Evolutionary conservation across 495 filamentous ascomycete genomes (phyloP), one percentile per base, ranked within the genome.

Genomic region (Zalerion maritima): DNA sequence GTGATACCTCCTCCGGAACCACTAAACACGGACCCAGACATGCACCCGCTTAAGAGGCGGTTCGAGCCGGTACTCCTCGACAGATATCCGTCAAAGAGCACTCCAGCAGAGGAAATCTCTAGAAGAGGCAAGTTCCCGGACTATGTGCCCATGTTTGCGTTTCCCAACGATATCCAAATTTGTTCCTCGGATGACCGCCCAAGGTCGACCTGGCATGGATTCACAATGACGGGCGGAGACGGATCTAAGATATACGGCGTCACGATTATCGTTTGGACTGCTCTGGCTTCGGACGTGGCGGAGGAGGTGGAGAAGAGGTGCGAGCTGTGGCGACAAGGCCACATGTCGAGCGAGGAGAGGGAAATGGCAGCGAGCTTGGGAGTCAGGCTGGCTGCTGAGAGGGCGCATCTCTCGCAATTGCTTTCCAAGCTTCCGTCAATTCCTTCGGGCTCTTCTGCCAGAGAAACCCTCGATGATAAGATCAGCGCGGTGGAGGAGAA

Each of bases 111-210:
- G 15, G 82, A 92, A 38, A 41, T 72, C 32, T 74, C 79, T 45
- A 69, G 78, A 45, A 74, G 89, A 43, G 85, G 82, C 24, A 73
- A 71, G 29, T 94, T 97, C 48, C 89, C 89, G 3, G 87, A 97
- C 46, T 96, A 94, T 42, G 82, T 97, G 21, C 89, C 89, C 15
- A 96, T 97, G 89, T 97, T 96, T 45, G 85, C 89, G 13, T 97
- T 96, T 44, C 89, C 89, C 16, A 94, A 97, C 51, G 89, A 97
- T 54, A 82, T 97, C 42, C 82, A 83, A 33, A 87, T 97, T 29
- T 81, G 96, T 5, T 94, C 89, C 6, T 83, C 83, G 2, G 89
- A 97, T 45, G 85, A 96, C 46, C 69, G 83, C 36, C 89, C 89
- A 2, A 65, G 85, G 31, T 79, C 89, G 24, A 94, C 87, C 13